A percentile compares a stretch with the other conserved stretches of the same genome.
Conservation (phyloP, 2,329 filamentous ascomycete species). For the Gnomoniopsis sp. region DNA sequence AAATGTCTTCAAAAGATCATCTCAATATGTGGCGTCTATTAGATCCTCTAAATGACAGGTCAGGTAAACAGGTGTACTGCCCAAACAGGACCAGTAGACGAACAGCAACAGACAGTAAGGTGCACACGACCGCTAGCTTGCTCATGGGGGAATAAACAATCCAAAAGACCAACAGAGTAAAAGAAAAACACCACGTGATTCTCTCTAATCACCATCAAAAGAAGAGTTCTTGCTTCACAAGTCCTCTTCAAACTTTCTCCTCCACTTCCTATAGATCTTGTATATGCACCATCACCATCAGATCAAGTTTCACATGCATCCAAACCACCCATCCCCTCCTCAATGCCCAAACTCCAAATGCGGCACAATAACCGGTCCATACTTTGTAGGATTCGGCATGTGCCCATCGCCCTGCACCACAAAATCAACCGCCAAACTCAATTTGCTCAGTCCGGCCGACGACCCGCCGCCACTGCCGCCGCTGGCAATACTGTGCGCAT, state of each 20-base stretch:
- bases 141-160: not conserved
- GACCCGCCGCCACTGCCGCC: conserved; percentile 21
- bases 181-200: not conserved
- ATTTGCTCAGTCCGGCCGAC: conserved; percentile 52
- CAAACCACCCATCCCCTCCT: too few relatives aligned
- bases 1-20: too few relatives aligned
- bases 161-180: not conserved
- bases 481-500: conserved; percentile 26
- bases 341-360: conserved; percentile 72
- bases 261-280: not conserved
- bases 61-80: not conserved
- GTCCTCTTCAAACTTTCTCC: not conserved
- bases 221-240: not conserved
- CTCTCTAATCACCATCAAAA: not conserved
- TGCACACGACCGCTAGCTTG: not conserved
- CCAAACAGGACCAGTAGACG: not conserved
- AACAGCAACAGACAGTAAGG: not conserved
- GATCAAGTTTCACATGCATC: not conserved
- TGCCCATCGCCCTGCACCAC: conserved; percentile 90
- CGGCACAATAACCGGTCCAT: conserved; percentile 92
- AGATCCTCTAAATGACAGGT: not conserved
- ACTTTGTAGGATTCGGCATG: conserved; percentile 84
- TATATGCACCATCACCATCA: not conserved
- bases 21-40: too few relatives aligned
- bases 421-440: conserved; percentile 93